Evolutionary conservation across 352 stramenopile genomes (phyloP).

Genomic region (Blastocystis hominis): DNA sequence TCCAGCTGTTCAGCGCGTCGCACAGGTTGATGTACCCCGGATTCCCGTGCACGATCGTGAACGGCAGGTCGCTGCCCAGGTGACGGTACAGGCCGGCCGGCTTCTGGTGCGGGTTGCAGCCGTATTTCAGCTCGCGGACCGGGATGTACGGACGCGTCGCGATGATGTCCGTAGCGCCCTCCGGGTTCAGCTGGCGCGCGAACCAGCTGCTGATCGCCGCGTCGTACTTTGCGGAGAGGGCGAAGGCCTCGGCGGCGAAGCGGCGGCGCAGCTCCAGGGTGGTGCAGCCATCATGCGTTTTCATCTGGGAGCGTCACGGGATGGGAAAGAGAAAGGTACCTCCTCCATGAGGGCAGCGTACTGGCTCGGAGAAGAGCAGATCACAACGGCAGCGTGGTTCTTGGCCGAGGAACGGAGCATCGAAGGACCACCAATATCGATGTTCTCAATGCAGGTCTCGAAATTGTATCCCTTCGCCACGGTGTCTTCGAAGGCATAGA

Average conservation of each 20-base stretch:
- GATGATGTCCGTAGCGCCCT: constrained; percentile 64
- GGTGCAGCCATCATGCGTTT: constrained; percentile 67
- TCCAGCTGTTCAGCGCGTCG: constrained; percentile 95
- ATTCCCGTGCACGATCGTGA: constrained; percentile 72
- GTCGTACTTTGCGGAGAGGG: constrained; percentile 81
- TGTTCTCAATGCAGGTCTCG: constrained; percentile 98
- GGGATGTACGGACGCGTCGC: constrained; percentile 87
- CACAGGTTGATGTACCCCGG: constrained; percentile 98
- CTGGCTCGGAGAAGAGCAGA: constrained; percentile 86
- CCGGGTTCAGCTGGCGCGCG: constrained; percentile 74
- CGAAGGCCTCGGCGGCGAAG: constrained; percentile 73
- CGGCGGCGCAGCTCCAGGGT: constrained; percentile 65
- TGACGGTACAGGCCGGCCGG: constrained; percentile 72
- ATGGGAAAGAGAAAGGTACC: constrained; percentile 60
- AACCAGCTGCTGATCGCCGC: constrained; percentile 90
- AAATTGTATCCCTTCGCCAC: constrained; percentile 82
- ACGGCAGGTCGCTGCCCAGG: constrained; percentile 65
- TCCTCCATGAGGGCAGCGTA: constrained; percentile 84
- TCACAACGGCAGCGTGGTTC: constrained; percentile 91
- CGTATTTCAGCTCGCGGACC: constrained; percentile 82
- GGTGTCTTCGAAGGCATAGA: constrained; percentile 96
- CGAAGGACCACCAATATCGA: constrained; percentile 96
- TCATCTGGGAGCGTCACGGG: constrained; percentile 63
- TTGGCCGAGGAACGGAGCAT: constrained; percentile 98
- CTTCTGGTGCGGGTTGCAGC: constrained; percentile 98